Evolutionary conservation across 306 rosid genomes (phyloP).

Genomic region (Cicer judaicum): DNA sequence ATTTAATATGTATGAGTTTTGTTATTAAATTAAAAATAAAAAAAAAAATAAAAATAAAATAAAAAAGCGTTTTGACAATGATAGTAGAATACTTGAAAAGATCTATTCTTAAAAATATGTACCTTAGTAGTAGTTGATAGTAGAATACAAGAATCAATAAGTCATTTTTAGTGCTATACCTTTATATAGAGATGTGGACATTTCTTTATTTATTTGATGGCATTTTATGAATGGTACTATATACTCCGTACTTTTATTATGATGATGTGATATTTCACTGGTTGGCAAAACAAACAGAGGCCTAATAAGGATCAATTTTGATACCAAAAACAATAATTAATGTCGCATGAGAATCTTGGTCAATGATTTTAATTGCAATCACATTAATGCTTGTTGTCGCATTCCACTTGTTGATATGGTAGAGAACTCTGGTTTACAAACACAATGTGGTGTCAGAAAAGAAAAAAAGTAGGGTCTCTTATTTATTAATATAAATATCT

Average conservation of each 20-base stretch:
- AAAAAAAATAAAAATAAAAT: too few relatives aligned
- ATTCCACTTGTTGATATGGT: background rate
- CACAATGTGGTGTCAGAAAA: background rate
- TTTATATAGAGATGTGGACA: background rate
- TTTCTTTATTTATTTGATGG: slow-evolving; percentile 23
- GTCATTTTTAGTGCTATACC: slow-evolving; percentile 20
- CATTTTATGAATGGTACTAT: slow-evolving; percentile 20
- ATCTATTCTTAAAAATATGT: background rate
- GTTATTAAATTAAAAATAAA: too few relatives aligned
- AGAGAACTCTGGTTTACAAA: background rate
- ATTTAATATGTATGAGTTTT: too few relatives aligned
- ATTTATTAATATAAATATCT: too few relatives aligned
- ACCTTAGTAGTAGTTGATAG: background rate
- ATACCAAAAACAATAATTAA: background rate
- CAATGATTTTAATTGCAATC: background rate
- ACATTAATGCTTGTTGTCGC: background rate
- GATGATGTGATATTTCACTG: slow-evolving; percentile 22
- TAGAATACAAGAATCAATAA: background rate
- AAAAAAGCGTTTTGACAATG: background rate
- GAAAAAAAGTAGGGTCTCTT: too few relatives aligned
- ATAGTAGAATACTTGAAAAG: background rate
- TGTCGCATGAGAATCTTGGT: background rate
- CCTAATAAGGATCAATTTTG: background rate
- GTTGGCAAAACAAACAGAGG: background rate
- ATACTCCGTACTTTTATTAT: slow-evolving; percentile 4